A percentile compares a stretch with the other conserved stretches of the same genome.
phyloP scores from a whole-genome alignment of 495 filamentous ascomycete species.

The Ramalina intermedia region DNA sequence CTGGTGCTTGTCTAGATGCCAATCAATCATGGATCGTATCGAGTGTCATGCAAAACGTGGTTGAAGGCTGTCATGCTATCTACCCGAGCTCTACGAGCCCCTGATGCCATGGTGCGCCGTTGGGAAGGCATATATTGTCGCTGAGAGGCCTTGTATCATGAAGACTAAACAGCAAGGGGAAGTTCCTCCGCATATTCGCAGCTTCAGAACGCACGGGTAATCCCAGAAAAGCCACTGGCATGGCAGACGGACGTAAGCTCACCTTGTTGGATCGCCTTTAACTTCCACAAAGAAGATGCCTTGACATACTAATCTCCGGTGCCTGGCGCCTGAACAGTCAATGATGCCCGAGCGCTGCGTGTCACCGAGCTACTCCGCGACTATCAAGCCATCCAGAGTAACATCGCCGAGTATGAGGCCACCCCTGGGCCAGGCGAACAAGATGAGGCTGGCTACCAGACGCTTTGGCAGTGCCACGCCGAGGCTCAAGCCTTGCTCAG shows the following conservation, averaged over 20 bases:
- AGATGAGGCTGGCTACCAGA: slow-evolving; percentile 63
- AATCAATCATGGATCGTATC: slow-evolving; percentile 1
- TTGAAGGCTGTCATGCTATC: neutral
- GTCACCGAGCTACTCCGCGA: slow-evolving; percentile 75
- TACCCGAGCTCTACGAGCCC: neutral
- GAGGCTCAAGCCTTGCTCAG: slow-evolving; percentile 64
- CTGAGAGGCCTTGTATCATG: neutral
- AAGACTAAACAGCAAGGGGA: neutral
- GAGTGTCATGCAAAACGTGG: neutral
- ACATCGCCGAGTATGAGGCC: slow-evolving; percentile 56
- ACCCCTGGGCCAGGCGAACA: slow-evolving; percentile 48
- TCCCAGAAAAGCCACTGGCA: slow-evolving; percentile 17
- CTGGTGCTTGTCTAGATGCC: neutral
- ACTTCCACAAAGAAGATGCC: slow-evolving; percentile 18
- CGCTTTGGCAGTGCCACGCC: slow-evolving; percentile 57
- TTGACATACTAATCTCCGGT: slow-evolving; percentile 1
- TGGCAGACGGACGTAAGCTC: slow-evolving; percentile 39
- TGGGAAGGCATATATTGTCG: neutral
- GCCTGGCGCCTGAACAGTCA: slow-evolving; percentile 40
- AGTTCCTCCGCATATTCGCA: too few species aligned
- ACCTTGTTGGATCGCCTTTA: slow-evolving; percentile 21
- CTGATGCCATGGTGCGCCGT: neutral
- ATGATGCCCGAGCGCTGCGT: slow-evolving; percentile 66
- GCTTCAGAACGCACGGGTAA: too few species aligned
- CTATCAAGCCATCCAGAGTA: slow-evolving; percentile 68